A percentile compares a stretch with the other conserved stretches of the same genome.
Evolutionary conservation across 148 eudicot species (phyloP).

Genomic region (Polygonum aviculare): DNA sequence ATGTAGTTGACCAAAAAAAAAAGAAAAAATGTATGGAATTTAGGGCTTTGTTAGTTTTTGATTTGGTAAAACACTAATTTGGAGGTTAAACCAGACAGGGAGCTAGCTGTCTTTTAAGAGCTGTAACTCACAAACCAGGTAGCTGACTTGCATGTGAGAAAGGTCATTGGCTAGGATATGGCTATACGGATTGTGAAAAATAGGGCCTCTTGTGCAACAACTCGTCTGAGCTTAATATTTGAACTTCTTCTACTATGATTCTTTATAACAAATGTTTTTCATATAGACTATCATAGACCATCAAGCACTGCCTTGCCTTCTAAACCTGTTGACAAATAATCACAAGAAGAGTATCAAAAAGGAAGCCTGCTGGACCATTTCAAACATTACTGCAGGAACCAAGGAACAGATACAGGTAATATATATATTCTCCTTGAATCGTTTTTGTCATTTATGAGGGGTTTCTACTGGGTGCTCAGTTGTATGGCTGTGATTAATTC

Average conservation of each 20-base stretch:
- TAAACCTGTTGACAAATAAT: slow-evolving; percentile 49
- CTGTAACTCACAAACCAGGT: too few species aligned
- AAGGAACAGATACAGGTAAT: slow-evolving; percentile 83
- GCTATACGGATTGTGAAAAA: background rate
- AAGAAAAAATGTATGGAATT: background rate
- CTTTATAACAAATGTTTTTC: background rate
- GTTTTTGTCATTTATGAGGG: background rate
- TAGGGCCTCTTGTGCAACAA: background rate
- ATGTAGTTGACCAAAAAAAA: too few species aligned
- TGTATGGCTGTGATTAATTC: too few species aligned
- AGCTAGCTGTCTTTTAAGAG: background rate
- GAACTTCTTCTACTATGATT: background rate
- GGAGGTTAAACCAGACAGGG: background rate
- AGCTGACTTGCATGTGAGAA: background rate
- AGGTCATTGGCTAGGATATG: background rate
- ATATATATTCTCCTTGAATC: background rate
- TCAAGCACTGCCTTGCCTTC: slow-evolving; percentile 58
- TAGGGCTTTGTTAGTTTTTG: background rate
- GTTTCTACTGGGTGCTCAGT: background rate
- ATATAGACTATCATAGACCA: slow-evolving; percentile 60
- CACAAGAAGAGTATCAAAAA: slow-evolving; percentile 78
- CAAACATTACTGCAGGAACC: slow-evolving; percentile 87
- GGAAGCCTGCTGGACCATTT: slow-evolving; percentile 94
- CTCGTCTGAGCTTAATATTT: background rate
- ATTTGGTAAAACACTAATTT: background rate